Conservation (phyloP, 257 asterid species). For the Euphrasia confusa region DNA sequence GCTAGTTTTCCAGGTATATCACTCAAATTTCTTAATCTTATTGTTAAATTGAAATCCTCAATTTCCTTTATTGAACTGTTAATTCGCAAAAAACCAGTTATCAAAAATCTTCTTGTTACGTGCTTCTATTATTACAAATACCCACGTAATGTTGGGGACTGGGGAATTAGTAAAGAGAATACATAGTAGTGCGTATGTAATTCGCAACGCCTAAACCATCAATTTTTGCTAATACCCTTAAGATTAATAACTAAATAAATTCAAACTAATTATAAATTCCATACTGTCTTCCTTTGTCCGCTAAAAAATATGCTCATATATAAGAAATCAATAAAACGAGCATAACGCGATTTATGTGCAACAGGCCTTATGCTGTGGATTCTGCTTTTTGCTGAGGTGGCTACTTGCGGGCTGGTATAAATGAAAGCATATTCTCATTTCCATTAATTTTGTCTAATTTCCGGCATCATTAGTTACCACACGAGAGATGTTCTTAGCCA, state of each 20-base stretch:
- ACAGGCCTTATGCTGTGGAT: slow-evolving; percentile 63
- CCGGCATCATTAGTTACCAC: not conserved
- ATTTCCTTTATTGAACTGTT: not conserved
- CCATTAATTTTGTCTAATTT: slow-evolving; percentile 1
- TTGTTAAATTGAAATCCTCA: not conserved
- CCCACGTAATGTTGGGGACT: too few relatives aligned
- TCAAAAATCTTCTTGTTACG: too few relatives aligned
- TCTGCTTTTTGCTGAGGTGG: slow-evolving; percentile 64
- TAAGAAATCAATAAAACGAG: not conserved
- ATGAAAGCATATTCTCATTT: slow-evolving; percentile 23
- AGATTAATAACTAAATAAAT: too few relatives aligned
- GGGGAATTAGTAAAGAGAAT: too few relatives aligned
- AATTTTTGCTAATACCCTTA: too few relatives aligned
- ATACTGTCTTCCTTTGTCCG: too few relatives aligned
- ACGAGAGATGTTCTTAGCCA: not conserved
- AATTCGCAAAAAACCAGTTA: too few relatives aligned
- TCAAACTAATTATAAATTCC: too few relatives aligned
- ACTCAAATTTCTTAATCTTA: not conserved
- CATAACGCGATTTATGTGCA: slow-evolving; percentile 11
- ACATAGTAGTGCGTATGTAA: too few relatives aligned
- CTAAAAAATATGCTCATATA: too few relatives aligned
- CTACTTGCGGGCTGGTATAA: slow-evolving; percentile 69
- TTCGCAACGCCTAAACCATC: too few relatives aligned
- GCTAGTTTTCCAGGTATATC: slow-evolving; percentile 58
- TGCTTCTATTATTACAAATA: too few relatives aligned